Percentiles rank a stretch among this genome's conserved stretches.
Evolutionary conservation across 768 basidiomycete species (phyloP).

Genomic region (Calocera viscosa): DNA sequence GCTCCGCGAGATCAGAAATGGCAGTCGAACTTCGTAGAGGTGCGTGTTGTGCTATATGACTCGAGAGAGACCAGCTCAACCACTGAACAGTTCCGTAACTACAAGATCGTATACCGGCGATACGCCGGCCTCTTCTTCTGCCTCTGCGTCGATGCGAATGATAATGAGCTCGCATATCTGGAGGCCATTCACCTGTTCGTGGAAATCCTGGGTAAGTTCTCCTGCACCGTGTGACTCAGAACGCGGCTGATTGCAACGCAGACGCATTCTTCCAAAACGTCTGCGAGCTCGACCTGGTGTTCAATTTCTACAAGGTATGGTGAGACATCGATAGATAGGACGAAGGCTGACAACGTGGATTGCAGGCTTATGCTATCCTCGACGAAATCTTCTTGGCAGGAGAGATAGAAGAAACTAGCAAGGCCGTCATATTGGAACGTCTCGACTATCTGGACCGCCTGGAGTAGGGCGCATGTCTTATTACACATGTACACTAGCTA

Average conservation of each 20-base stretch:
- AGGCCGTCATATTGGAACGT: conserved; percentile 83
- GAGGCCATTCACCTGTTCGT: conserved; percentile 98
- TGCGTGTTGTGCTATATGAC: conserved; percentile 28
- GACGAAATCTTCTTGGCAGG: conserved; percentile 98
- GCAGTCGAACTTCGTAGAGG: conserved; percentile 98
- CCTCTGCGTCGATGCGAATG: conserved; percentile 92
- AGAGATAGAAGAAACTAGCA: conserved; percentile 96
- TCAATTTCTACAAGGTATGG: conserved; percentile 92
- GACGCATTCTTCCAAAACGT: conserved; percentile 99
- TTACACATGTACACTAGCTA: not conserved
- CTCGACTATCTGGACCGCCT: conserved; percentile 88
- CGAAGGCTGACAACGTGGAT: not conserved
- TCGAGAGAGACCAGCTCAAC: not conserved
- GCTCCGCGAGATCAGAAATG: conserved; percentile 98
- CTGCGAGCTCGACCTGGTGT: conserved; percentile 93
- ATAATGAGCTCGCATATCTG: conserved; percentile 93
- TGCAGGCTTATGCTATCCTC: conserved; percentile 88
- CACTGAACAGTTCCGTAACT: conserved; percentile 74
- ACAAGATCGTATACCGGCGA: conserved; percentile 93
- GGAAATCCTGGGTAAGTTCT: conserved; percentile 73
- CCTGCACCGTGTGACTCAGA: conserved; percentile 2
- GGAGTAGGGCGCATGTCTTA: conserved; percentile 36
- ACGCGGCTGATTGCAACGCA: conserved; percentile 25
- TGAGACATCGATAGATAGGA: not conserved
- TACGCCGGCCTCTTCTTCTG: conserved; percentile 98